Conservation (phyloP, 257 asterid genomes). For the Eustoma russellianum region DNA sequence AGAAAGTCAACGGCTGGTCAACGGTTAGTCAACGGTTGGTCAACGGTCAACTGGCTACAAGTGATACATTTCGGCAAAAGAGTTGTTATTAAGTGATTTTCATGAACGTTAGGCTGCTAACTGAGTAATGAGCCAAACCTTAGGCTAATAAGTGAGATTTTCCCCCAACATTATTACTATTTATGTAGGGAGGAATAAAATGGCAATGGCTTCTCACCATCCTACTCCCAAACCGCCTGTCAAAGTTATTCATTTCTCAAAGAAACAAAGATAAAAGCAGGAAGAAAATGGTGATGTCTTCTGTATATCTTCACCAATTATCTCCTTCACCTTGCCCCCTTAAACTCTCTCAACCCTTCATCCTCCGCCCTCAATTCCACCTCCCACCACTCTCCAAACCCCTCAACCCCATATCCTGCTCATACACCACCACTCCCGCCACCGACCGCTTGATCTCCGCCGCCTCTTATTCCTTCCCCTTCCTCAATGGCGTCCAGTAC, state of each 20-base stretch:
- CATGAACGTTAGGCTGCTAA: too few relatives aligned
- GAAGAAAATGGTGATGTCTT: constrained; percentile 24
- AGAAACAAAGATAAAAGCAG: constrained; percentile 2
- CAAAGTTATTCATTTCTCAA: too few relatives aligned
- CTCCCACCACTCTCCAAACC: constrained; percentile 10
- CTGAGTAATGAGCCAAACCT: too few relatives aligned
- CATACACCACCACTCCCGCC: constrained; percentile 65
- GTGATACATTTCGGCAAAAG: too few relatives aligned
- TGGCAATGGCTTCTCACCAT: too few relatives aligned
- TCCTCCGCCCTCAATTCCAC: neutral
- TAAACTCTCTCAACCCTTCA: constrained; percentile 9
- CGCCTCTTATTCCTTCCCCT: constrained; percentile 74
- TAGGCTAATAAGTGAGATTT: too few relatives aligned
- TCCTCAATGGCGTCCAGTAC: constrained; percentile 84
- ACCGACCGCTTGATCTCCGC: constrained; percentile 86
- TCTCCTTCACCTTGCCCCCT: constrained; percentile 28
- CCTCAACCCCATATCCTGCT: constrained; percentile 17
- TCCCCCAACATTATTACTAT: too few relatives aligned
- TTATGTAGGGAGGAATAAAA: too few relatives aligned
- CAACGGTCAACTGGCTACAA: too few relatives aligned
- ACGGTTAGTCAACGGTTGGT: too few relatives aligned
- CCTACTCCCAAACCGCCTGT: neutral
- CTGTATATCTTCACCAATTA: constrained; percentile 51
- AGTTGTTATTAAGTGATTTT: too few relatives aligned
- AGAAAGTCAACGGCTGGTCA: too few relatives aligned